Conservation (phyloP, 352 stramenopile species). For the Phytophthora uliginosa region DNA sequence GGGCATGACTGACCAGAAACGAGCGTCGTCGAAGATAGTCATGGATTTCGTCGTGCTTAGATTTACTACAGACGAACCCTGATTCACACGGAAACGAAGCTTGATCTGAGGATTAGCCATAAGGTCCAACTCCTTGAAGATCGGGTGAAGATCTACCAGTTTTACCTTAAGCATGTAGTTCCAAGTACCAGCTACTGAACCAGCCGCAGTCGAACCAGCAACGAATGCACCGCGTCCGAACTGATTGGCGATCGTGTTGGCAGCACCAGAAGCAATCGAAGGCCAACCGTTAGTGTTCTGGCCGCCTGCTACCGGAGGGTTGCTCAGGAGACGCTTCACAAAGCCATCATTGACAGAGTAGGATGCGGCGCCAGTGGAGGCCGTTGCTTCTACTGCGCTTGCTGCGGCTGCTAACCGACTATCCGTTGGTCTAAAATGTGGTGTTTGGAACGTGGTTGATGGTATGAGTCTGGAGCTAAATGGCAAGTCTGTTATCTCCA, state of each 20-base stretch:
- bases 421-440: too few relatives aligned
- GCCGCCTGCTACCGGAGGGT: neutral
- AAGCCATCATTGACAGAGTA: constrained; percentile 13
- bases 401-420: too few relatives aligned
- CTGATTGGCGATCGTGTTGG: too few relatives aligned
- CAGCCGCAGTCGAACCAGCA: neutral
- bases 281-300: neutral
- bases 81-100: constrained; percentile 9
- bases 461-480: too few relatives aligned
- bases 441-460: too few relatives aligned
- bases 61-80: neutral
- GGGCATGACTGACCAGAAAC: neutral
- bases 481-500: too few relatives aligned
- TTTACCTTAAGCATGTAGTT: constrained; percentile 16
- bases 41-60: neutral
- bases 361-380: neutral
- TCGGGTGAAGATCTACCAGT: neutral
- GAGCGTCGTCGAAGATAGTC: constrained; percentile 2
- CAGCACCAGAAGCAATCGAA: neutral
- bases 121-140: constrained; percentile 6
- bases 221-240: too few relatives aligned
- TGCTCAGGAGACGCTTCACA: constrained; percentile 10
- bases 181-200: neutral
- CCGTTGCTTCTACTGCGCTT: too few relatives aligned
- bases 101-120: constrained; percentile 14